Conservation (phyloP, 176 grass and related monocot species). For the Pontederia crassipes region DNA sequence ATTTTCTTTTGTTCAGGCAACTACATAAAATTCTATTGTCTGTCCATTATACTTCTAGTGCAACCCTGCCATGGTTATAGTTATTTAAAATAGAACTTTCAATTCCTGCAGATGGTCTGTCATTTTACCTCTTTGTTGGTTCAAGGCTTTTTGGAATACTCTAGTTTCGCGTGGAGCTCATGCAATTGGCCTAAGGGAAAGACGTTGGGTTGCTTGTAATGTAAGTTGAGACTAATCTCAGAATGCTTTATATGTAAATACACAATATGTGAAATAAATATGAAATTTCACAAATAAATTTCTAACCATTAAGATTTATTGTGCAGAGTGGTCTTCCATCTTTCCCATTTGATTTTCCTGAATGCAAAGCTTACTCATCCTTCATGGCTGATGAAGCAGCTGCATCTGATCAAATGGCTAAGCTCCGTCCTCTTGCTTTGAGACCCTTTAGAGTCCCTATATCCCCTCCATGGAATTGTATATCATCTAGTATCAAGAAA, state of each 20-base stretch:
- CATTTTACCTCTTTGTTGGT: slow-evolving; percentile 77
- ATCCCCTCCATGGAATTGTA: slow-evolving; percentile 53
- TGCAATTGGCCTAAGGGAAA: slow-evolving; percentile 77
- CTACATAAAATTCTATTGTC: not conserved
- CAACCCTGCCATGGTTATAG: not conserved
- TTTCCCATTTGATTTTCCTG: slow-evolving; percentile 95
- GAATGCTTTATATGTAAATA: too few species aligned
- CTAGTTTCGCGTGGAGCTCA: slow-evolving; percentile 53
- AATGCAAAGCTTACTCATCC: slow-evolving; percentile 47
- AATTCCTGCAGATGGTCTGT: slow-evolving; percentile 60
- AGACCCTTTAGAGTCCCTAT: slow-evolving; percentile 44
- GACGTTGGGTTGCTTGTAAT: slow-evolving; percentile 70
- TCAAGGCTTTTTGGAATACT: slow-evolving; percentile 72
- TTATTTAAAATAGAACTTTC: not conserved
- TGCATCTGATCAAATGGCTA: slow-evolving; percentile 32
- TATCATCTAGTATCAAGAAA: slow-evolving; percentile 28
- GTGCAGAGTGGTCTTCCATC: slow-evolving; percentile 53
- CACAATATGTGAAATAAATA: too few species aligned
- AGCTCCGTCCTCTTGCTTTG: slow-evolving; percentile 38
- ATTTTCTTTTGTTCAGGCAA: too few species aligned
- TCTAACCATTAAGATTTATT: slow-evolving; percentile 2
- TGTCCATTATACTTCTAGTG: not conserved
- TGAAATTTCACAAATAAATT: not conserved
- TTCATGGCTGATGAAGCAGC: slow-evolving; percentile 42
- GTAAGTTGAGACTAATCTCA: slow-evolving; percentile 23